Evolutionary conservation across 805 yeast genomes (phyloP).

Genomic region (Candida morakotiae): DNA sequence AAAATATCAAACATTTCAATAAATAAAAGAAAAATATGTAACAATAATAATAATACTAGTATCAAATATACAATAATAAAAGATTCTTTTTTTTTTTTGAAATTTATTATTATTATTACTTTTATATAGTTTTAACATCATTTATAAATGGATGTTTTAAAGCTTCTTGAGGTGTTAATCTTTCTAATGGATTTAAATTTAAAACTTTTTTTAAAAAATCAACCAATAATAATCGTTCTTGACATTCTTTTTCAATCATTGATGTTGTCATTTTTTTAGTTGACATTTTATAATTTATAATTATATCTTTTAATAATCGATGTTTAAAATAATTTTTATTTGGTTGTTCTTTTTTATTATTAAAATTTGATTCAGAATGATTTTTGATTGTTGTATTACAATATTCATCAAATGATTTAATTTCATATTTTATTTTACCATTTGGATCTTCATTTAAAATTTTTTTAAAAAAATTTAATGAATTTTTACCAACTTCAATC

Average conservation of each 20-base stretch:
- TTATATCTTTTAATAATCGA: slow-evolving; percentile 63
- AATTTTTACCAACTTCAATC: slow-evolving; percentile 91
- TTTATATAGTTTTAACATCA: slow-evolving; percentile 14
- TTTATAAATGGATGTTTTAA: slow-evolving; percentile 82
- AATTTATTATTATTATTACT: no score
- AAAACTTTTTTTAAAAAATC: slow-evolving; percentile 78
- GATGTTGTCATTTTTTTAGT: slow-evolving; percentile 50
- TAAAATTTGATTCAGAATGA: slow-evolving; percentile 18
- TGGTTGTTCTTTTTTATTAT: slow-evolving; percentile 58
- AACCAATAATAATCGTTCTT: slow-evolving; percentile 63
- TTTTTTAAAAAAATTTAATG: slow-evolving; percentile 63
- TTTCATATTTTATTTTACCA: slow-evolving; percentile 26
- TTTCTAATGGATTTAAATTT: slow-evolving; percentile 83
- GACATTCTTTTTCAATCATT: slow-evolving; percentile 66
- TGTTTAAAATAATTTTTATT: slow-evolving; percentile 77
- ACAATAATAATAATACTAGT: no score
- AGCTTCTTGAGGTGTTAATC: slow-evolving; percentile 98
- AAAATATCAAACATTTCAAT: slow-evolving; percentile 43
- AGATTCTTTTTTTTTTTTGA: no score
- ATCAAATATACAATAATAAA: no score
- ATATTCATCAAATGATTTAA: slow-evolving; percentile 36
- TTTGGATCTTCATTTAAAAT: slow-evolving; percentile 13
- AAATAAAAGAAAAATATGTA: neutral
- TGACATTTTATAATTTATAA: slow-evolving; percentile 69
- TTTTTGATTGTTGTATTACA: slow-evolving; percentile 22